Conservation (phyloP, 371 early-diverging fungal species). For the Mucor mucedo region DNA sequence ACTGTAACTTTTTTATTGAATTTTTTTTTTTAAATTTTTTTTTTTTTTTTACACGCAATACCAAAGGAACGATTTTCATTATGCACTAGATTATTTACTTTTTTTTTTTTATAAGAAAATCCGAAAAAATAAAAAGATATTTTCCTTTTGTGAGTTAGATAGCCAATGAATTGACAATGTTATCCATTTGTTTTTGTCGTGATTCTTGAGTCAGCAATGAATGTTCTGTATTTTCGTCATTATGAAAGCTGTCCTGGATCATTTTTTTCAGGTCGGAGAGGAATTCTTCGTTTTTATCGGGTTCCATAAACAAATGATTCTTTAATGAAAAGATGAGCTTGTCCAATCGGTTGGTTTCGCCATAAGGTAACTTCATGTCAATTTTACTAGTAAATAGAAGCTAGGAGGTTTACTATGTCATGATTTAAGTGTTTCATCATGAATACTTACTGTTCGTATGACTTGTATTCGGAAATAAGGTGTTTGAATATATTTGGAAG, state of each 20-base stretch:
- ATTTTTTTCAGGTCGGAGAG: conserved; percentile 37
- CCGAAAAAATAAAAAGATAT: background rate
- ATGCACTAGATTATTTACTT: background rate
- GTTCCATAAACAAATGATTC: conserved; percentile 42
- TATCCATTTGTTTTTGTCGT: conserved; percentile 2
- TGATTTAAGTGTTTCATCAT: background rate
- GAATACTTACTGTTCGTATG: conserved; percentile 55
- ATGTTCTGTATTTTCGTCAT: background rate
- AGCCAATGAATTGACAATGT: conserved; percentile 15
- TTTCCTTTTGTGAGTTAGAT: background rate
- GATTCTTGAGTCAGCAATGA: background rate
- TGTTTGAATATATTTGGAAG: conserved; percentile 48
- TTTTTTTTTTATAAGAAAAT: background rate
- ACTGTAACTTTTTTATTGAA: conserved; percentile 7
- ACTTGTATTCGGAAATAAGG: conserved; percentile 53
- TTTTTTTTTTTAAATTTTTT: too few relatives aligned
- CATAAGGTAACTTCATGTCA: conserved; percentile 30
- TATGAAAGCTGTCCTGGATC: conserved; percentile 18
- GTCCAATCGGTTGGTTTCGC: conserved; percentile 37
- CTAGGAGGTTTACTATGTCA: background rate
- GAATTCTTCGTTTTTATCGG: conserved; percentile 34
- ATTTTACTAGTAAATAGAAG: conserved; percentile 28
- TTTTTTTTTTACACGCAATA: conserved; percentile 3
- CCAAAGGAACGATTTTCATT: background rate
- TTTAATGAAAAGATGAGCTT: conserved; percentile 49